Conservation (phyloP, 495 filamentous ascomycete species). For the Jackrogersella multiformis region DNA sequence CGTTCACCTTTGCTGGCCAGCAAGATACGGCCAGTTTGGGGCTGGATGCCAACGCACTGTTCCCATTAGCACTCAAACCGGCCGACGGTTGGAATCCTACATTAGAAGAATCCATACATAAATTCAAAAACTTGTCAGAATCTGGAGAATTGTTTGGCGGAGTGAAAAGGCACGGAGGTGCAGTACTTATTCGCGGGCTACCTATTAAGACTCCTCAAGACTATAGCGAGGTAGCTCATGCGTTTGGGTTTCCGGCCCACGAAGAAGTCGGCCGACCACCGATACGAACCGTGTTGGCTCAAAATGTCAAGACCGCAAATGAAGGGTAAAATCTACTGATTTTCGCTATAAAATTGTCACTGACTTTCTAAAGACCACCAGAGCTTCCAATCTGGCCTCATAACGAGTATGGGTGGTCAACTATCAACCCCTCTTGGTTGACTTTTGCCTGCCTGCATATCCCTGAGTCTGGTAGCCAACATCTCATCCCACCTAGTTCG, state of each 20-base stretch:
- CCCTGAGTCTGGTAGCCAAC: constrained; percentile 17
- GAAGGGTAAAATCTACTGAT: not conserved
- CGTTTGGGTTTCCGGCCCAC: constrained; percentile 34
- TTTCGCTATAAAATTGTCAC: not conserved
- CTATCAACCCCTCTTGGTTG: constrained; percentile 41
- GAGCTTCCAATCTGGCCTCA: constrained; percentile 44
- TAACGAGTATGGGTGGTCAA: constrained; percentile 43
- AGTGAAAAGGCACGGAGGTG: constrained; percentile 34
- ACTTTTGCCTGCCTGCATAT: constrained; percentile 35
- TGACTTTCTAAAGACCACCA: constrained; percentile 18
- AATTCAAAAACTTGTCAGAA: constrained; percentile 2
- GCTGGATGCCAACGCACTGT: not conserved
- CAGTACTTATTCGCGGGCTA: constrained; percentile 35
- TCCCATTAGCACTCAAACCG: not conserved
- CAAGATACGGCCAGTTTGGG: not conserved
- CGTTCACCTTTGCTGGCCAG: constrained; percentile 1
- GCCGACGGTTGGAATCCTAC: not conserved
- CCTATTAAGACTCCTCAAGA: constrained; percentile 39
- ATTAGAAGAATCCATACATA: constrained; percentile 4
- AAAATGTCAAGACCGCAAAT: constrained; percentile 22
- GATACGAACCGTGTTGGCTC: constrained; percentile 36
- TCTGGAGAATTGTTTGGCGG: constrained; percentile 26
- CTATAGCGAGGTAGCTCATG: constrained; percentile 31
- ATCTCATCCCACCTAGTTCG: not conserved
- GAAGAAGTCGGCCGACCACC: constrained; percentile 40